Base-by-base conservation (phyloP, 164 flowering plant species). In the Vitis riparia region DNA sequence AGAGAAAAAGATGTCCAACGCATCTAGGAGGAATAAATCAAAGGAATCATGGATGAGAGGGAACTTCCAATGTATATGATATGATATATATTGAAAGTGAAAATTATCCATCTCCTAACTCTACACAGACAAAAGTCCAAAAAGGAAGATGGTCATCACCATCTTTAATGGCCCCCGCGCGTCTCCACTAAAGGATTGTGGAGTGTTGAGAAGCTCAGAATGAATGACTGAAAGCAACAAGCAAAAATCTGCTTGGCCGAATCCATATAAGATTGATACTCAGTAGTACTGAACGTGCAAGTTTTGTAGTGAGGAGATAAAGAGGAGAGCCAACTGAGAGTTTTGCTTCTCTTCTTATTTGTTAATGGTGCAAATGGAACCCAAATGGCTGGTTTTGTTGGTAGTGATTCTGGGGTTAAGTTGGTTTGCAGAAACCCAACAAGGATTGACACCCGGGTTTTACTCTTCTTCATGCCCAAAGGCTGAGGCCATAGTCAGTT, bases 391-490 rank as follows among this genome's bases (percentile, higher is more conserved):
- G 73, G 59, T 58, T 66, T 64, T 37, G 8, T 3, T 73, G 53
- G 37, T 81, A 14, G 52, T 73, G 60, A 67, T 74, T 59, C 66
- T 74, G 37, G 62, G 52, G 16, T 56, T 79, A 79, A 64, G 62
- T 52, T 63, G 71, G 11, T 60, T 65, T 23, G 80, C 48, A 8
- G 51, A 68, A 63, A 75, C 73, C 53, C 83, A 83, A 63, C 76
- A 62, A 58, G 77, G 71, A 16, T 61, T 88, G 66, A 69, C 72
- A 72, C 66, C 67, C 37, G 90, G 85, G 16, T 90, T 82, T 75
- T 90, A 90, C 48, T 76, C 84, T 60, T 75, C 83, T 68, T 69
- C 82, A 10, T 89, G 96, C 62, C 88, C 91, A 27, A 75, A 65
- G 63, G 88, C 84, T 29, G 93, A 86, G 75, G 68, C 84, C 65